Evolutionary conservation across 1,139 yeast species (phyloP).

Genomic region (Hyphopichia wangnamkhiaoensis): DNA sequence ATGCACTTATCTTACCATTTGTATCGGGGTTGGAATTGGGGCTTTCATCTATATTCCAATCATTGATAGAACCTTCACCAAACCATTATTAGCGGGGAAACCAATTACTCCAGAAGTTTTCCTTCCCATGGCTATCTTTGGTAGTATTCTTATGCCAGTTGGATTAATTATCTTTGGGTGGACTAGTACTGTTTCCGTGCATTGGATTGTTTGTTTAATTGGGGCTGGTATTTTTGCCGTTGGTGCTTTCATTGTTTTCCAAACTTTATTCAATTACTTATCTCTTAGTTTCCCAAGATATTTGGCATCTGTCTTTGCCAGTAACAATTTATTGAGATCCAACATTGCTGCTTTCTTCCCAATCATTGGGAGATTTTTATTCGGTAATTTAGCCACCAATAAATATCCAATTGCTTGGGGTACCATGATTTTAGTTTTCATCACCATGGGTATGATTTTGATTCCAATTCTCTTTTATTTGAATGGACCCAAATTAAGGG

Average conservation of each 20-base stretch:
- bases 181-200: constrained; percentile 27
- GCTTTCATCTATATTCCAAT: constrained; percentile 22
- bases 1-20: constrained; percentile 21
- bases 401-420: constrained; percentile 62
- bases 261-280: constrained; percentile 22
- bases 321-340: constrained; percentile 54
- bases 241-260: constrained; percentile 35
- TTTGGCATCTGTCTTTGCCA: constrained; percentile 61
- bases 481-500: constrained; percentile 52
- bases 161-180: constrained; percentile 37
- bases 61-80: constrained; percentile 20
- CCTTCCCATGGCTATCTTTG: constrained; percentile 48
- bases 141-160: constrained; percentile 28
- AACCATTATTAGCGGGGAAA: constrained; percentile 34
- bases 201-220: constrained; percentile 35
- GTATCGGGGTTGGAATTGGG: constrained; percentile 21
- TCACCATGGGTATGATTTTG: constrained; percentile 40
- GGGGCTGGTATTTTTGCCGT: constrained; percentile 28
- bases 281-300: constrained; percentile 35
- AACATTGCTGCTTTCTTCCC: constrained; percentile 64
- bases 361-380: constrained; percentile 56
- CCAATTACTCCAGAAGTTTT: constrained; percentile 60
- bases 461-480: constrained; percentile 50
- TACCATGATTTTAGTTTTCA: constrained; percentile 46
- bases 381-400: constrained; percentile 40